Evolutionary conservation across 805 yeast species (phyloP).

Genomic region (Cyberlindnera mycetangii): DNA sequence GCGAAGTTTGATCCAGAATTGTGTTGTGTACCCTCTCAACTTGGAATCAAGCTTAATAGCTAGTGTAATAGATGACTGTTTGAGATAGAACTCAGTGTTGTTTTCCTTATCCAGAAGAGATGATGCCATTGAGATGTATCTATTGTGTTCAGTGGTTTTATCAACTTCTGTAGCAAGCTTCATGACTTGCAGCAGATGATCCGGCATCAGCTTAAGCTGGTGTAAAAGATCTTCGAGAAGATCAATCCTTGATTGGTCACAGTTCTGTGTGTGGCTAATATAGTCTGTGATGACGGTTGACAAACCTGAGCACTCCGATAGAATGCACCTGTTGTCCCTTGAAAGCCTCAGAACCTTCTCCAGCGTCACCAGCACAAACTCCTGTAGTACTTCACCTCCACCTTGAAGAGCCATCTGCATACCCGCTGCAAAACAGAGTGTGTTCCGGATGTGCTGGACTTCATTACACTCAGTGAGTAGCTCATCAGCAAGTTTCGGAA

Average conservation of each 20-base stretch:
- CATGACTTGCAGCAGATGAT: conserved; percentile 10
- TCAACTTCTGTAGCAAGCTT: neutral
- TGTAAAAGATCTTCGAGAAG: neutral
- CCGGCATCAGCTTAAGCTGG: conserved; percentile 5
- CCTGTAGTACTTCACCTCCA: neutral
- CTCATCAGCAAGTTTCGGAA: neutral
- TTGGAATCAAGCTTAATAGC: neutral
- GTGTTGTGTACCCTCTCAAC: conserved; percentile 23
- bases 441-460: neutral
- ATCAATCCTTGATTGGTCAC: neutral
- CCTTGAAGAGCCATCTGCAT: neutral
- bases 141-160: neutral
- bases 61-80: conserved; percentile 27
- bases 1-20: conserved; percentile 30
- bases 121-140: conserved; percentile 7
- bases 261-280: neutral
- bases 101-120: conserved; percentile 15
- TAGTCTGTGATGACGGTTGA: conserved; percentile 1
- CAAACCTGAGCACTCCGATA: neutral
- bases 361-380: neutral
- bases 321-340: neutral
- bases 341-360: neutral
- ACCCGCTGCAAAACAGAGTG: neutral
- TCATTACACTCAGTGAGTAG: neutral
- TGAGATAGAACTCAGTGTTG: conserved; percentile 28